Base-by-base conservation (phyloP, 2,329 filamentous ascomycete genomes). In the Xylaria sp. region DNA sequence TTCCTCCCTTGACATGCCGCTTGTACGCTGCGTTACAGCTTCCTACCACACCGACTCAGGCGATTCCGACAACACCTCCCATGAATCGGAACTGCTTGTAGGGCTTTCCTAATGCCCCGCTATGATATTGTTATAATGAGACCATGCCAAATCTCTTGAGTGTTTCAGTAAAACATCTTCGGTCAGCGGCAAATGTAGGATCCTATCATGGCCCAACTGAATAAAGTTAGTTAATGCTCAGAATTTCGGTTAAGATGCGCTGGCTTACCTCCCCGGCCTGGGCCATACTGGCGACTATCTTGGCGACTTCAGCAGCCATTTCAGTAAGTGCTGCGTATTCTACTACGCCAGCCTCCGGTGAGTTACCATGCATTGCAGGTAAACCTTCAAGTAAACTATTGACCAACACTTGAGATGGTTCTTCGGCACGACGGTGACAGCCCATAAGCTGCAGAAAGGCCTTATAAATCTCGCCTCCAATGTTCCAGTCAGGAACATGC, bases 381-480 rank as follows among this genome's bases (percentile, higher is more conserved):
- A 91, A 79, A 41, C 88, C 86, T 34, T 84, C 81, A 58, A 89
- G 78, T n/a, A 91, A 78, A 68, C 84, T 86, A 51, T 89, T 87
- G 25, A 91, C 81, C 7, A 88, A 79, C 54, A 80, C 76, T 28
- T 84, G 79, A 13, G 85, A 78, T 1, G 82, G 78, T 18, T 71
- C 74, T 71, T 84, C 82, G 39, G 71, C 74, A 37, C 78, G 79
- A 52, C 79, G 79, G 70, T 80, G 81, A 60, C 72, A 75, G 72
- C 80, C 82, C 70, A 89, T 75, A 23, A 91, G 78, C 55, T 82
- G 78, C 52, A 91, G 80, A 80, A 90, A 90, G 57, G 88, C 82
- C 72, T 84, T 81, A 78, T 97, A 98, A 28, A 98, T 89, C 73
- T 91, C 90, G 4, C 94, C 95, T 34, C 94, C 94, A 20, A 89